Evolutionary conservation across 495 filamentous ascomycete species (phyloP).

Genomic region (Penicillium maclennaniae): DNA sequence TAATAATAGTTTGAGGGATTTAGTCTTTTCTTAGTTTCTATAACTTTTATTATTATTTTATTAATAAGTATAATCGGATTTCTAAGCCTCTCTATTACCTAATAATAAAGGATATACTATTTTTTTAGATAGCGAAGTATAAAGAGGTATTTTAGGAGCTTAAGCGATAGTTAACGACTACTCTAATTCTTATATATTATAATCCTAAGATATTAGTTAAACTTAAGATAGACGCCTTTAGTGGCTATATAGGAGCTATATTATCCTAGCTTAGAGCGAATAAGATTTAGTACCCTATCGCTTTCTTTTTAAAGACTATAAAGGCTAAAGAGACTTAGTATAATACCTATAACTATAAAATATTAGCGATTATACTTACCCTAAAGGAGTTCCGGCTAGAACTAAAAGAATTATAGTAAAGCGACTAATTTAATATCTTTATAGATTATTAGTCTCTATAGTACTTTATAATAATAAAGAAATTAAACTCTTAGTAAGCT

Average conservation of each 20-base stretch:
- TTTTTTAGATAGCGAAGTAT: neutral
- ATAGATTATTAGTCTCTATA: conserved; percentile 7
- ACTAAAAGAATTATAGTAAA: conserved; percentile 9
- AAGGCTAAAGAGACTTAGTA: conserved; percentile 21
- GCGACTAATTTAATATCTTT: conserved; percentile 2
- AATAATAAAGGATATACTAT: neutral
- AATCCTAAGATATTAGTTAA: neutral
- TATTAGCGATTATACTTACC: conserved; percentile 15
- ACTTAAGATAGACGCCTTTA: conserved; percentile 18
- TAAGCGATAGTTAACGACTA: conserved; percentile 4
- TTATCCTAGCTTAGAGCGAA: conserved; percentile 9
- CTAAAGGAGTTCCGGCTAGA: conserved; percentile 12
- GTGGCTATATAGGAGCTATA: conserved; percentile 10
- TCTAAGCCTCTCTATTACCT: conserved; percentile 5
- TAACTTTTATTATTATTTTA: conserved; percentile 32
- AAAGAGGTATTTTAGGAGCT: conserved; percentile 3
- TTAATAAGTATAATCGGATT: conserved; percentile 21
- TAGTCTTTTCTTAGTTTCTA: conserved; percentile 27
- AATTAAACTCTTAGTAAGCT: too few species aligned
- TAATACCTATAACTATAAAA: conserved; percentile 28
- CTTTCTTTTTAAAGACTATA: conserved; percentile 26
- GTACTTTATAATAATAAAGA: neutral
- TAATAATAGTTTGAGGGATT: neutral
- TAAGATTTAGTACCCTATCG: conserved; percentile 10
- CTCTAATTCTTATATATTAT: conserved; percentile 13